Evolutionary conservation across 345 rosid genomes (phyloP), one percentile per base, ranked within the genome.

Genomic region (Euphorbia pulcherrima): DNA sequence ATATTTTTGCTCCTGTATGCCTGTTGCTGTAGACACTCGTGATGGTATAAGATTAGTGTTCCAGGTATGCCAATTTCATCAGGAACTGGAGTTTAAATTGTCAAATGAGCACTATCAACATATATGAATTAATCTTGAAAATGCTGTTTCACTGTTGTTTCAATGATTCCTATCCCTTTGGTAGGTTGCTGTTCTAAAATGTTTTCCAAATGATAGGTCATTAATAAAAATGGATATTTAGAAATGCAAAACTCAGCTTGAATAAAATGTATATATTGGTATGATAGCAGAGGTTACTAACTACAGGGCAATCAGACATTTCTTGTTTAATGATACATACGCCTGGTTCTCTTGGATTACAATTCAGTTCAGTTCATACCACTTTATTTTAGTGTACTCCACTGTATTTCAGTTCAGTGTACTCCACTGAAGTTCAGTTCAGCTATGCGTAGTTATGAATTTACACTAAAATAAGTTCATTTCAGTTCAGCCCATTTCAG

Each of bases 41-140:
- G 97, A 92, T 18, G 97, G 97, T n/a, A 89, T 92, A 33, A 72
- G 90, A 68, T 68, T 94, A 79, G 89, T 88, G 68, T 91, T 94
- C 84, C 95, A 88, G 93, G 95, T 91, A 81, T 48, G 67, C 57
- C 26, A 35, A 52, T 61, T 62, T 40, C 48, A 20, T 62, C 6
- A 6, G 17, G 35, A 56, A 56, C 61, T 55, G 9, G 10, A 2
- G 30, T 58, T 28, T 30, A 18, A 58, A 58, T 20, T 16, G 39
- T 28, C 39, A 28, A 28, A 26, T 23, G 2, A n/a, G 27, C 10
- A 10, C 14, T 10, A 56, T 58, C 37, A 13, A 58, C 61, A 16
- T 18, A 50, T 29, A 24, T 54, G 59, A 52, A 54, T 6, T 41
- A 41, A 44, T 12, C 17, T 44, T 44, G 17, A 11, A 44, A 44